A percentile compares a stretch with the other conserved stretches of the same genome.
phyloP scores from a whole-genome alignment of 805 yeast genomes.

The Hyphopichia homilentoma region DNA sequence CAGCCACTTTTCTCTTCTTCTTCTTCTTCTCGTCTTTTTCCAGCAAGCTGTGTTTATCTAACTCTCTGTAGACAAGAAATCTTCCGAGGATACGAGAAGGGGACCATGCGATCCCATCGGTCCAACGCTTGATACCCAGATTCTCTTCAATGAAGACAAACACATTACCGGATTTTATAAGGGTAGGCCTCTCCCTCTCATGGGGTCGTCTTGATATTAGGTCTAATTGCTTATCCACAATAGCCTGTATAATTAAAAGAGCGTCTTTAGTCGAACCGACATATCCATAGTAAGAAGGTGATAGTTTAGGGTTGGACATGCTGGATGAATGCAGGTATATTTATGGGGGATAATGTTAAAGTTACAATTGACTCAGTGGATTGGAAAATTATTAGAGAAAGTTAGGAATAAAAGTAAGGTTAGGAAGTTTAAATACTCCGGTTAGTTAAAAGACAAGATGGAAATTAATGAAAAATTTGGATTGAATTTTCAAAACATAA shows the following conservation, averaged over 20 bases:
- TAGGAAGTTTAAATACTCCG: no score
- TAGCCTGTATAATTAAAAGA: conserved; percentile 74
- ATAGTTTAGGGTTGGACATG: conserved; percentile 9
- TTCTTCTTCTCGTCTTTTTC: conserved; percentile 44
- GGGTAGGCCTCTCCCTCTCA: conserved; percentile 63
- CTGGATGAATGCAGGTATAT: conserved; percentile 4
- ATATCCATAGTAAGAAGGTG: conserved; percentile 70
- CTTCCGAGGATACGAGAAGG: conserved; percentile 86
- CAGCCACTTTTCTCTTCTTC: conserved; percentile 22
- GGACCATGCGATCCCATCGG: conserved; percentile 94
- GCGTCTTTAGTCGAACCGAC: conserved; percentile 85
- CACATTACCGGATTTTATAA: conserved; percentile 73
- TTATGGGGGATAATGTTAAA: no score
- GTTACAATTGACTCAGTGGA: no score
- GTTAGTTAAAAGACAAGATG: no score
- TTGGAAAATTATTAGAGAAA: no score
- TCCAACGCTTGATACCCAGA: conserved; percentile 89
- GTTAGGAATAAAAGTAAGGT: no score
- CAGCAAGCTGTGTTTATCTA: conserved; percentile 36
- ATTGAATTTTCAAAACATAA: no score
- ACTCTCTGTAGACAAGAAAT: conserved; percentile 77
- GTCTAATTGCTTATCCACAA: conserved; percentile 54
- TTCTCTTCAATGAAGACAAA: conserved; percentile 82
- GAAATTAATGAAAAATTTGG: no score
- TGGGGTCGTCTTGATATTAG: conserved; percentile 76